A percentile compares a stretch with the other conserved stretches of the same genome.
phyloP scores from a whole-genome alignment of 2,329 filamentous ascomycete species.

The Allantophomopsis cytisporea region DNA sequence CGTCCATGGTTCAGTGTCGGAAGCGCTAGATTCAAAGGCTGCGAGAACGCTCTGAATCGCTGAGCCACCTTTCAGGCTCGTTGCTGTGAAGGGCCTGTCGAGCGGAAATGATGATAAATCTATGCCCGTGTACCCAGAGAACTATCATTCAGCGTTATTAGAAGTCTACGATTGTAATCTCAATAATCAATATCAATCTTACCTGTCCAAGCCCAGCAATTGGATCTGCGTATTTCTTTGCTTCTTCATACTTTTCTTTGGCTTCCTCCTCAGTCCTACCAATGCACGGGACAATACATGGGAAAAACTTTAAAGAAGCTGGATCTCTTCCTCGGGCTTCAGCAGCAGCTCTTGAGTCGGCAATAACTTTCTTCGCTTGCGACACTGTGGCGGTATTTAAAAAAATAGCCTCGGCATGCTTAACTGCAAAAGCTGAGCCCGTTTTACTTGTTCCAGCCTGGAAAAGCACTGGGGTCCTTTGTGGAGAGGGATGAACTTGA shows the following conservation, averaged over 20 bases:
- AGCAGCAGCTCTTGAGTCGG: conserved; percentile 39
- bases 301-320: conserved; percentile 49
- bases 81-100: conserved; percentile 19
- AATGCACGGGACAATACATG: conserved; percentile 49
- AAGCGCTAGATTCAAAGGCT: conserved; percentile 30
- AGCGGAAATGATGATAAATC: conserved; percentile 34
- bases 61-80: no score
- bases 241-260: conserved; percentile 44
- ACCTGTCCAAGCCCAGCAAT: conserved; percentile 49
- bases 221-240: conserved; percentile 40
- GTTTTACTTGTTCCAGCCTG: conserved; percentile 54
- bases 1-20: conserved; percentile 44
- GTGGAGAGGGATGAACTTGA: conserved; percentile 44
- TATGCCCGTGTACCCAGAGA: conserved; percentile 59
- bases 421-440: conserved; percentile 50
- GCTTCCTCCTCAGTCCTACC: conserved; percentile 54
- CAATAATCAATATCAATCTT: no score
- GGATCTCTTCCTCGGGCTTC: conserved; percentile 38
- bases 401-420: conserved; percentile 58
- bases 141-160: conserved; percentile 15
- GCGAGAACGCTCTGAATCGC: no score
- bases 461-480: conserved; percentile 52
- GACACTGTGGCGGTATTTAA: conserved; percentile 47
- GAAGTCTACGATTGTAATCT: no score
- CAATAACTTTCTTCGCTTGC: conserved; percentile 38